Evolutionary conservation across 2,329 filamentous ascomycete genomes (phyloP), one percentile per base, ranked within the genome.

Genomic region (Knufia fluminis): DNA sequence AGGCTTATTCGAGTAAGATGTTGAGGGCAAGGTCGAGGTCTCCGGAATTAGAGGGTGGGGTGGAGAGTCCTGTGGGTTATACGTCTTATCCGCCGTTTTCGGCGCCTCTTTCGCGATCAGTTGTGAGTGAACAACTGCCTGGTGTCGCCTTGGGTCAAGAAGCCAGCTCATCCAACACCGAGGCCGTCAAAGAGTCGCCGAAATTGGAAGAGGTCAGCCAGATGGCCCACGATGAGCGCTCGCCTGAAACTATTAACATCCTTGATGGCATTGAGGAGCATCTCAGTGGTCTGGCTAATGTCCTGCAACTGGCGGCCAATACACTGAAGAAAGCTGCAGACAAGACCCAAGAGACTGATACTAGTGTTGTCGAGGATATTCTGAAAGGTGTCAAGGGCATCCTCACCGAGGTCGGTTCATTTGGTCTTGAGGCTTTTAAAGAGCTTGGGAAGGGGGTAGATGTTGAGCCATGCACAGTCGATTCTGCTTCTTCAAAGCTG

Each of bases 361-460:
- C 64, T 16, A 63, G 63, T 38, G 59, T 65, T 10, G 60, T 67
- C 19, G 64, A 68, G 36, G 61, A 64, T 50, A 56, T 69, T 12
- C 60, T 68, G 6, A 60, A 64, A 28, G 61, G 64, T 22, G 59
- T 74, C 31, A 67, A 64, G 44, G 61, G 55, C 46, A 64, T 73
- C 55, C 64, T 68, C 3, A 57, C 60, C n/a, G 68, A 70, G 41
- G 55, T 72, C 39, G 66, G 67, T 40, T 59, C 52, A 39, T 40
- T 58, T 33, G 56, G 56, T 17, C 35, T 52, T 3, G 53, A 54
- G 10, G 40, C 56, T 19, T 45, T 55, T n/a, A 46, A 46, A 38
- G 40, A 41, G 28, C 17, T 49, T n/a, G 26, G 31, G 8, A n/a
- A 10, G 6, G 23, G 19, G 33, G 31, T 24, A 16, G 31, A 46